Evolutionary conservation across 2,329 filamentous ascomycete genomes (phyloP).

Genomic region (Pyrenochaeta sp.): DNA sequence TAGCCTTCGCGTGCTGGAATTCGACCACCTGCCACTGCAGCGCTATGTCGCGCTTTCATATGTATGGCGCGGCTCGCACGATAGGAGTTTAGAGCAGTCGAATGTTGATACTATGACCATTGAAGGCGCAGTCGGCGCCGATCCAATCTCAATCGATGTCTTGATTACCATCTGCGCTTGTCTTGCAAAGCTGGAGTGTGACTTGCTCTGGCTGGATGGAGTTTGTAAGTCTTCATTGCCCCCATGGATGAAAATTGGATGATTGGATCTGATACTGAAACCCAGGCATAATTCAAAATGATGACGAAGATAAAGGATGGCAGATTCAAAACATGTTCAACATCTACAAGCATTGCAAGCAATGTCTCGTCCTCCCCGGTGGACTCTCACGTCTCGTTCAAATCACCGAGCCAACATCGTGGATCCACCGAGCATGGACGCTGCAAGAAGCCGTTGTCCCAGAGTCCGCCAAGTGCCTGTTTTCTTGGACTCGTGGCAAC

Average conservation of each 20-base stretch:
- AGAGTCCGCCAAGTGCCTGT: conserved; percentile 8
- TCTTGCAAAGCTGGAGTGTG: neutral
- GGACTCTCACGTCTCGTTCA: conserved; percentile 18
- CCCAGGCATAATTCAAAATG: conserved; percentile 5
- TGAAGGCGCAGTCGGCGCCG: conserved; percentile 5
- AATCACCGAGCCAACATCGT: conserved; percentile 19
- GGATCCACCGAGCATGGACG: conserved; percentile 30
- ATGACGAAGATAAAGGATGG: conserved; percentile 22
- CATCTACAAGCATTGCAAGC: conserved; percentile 19
- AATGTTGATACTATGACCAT: neutral
- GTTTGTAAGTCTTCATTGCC: neutral
- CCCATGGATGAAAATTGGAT: no score
- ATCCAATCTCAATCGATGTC: conserved; percentile 9
- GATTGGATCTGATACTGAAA: no score
- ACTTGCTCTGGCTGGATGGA: conserved; percentile 8
- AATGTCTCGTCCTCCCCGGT: conserved; percentile 26
- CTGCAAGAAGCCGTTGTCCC: conserved; percentile 30
- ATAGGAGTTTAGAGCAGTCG: neutral
- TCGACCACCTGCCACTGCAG: conserved; percentile 1
- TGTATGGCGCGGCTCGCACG: conserved; percentile 3
- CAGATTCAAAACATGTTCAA: conserved; percentile 27
- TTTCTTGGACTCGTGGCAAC: conserved; percentile 13
- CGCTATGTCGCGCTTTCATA: conserved; percentile 5
- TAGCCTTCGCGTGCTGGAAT: conserved; percentile 5
- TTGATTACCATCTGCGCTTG: conserved; percentile 1